Evolutionary conservation across 805 yeast genomes (phyloP), one percentile per base, ranked within the genome.

Genomic region (Metschnikowia bowlesiae): DNA sequence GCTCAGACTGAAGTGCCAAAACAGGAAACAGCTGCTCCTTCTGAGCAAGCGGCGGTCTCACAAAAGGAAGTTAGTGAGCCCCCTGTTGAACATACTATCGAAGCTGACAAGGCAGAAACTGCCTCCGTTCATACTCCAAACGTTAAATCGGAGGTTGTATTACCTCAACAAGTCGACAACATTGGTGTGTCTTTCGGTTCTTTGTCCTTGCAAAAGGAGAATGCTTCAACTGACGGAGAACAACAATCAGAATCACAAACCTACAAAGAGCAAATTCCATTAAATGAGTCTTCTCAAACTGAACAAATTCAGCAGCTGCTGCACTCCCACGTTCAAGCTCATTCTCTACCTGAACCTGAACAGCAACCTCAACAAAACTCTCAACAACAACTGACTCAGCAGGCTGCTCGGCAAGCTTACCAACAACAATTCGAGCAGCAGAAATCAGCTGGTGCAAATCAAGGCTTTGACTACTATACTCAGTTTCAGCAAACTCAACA

Each of bases 101-200:
- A 55, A 14, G 46, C 26, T 29, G 40, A 39, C 39, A 39, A 44
- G 39, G 39, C 4, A 33, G 39, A 44, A 44, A 29, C 39, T 66
- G 28, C 82, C 77, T 96, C 97, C 88, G 56, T 22, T 22, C 22
- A 22, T 22, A 22, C 53, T 34, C 56, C 62, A 16, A 58, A 50
- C 22, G 49, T 55, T 39, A 66, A 68, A 58, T 69, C 75, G 34
- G 68, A 68, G 57, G 78, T 73, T 46, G 68, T 82, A 32, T 77
- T 83, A 63, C 87, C 87, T 55, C 70, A 76, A 50, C 76, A 69
- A 57, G 62, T 75, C 52, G 67, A 70, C 61, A 67, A 77, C 44
- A 78, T 79, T 30, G 84, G 83, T 55, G 82, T 83, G 38, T 82
- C 85, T 33, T 83, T 83, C 59, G 88, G 88, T 50, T 79, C 85